A percentile compares a stretch with the other conserved stretches of the same genome.
Conservation (phyloP, 306 rosid genomes). For the Castanea crenata region DNA sequence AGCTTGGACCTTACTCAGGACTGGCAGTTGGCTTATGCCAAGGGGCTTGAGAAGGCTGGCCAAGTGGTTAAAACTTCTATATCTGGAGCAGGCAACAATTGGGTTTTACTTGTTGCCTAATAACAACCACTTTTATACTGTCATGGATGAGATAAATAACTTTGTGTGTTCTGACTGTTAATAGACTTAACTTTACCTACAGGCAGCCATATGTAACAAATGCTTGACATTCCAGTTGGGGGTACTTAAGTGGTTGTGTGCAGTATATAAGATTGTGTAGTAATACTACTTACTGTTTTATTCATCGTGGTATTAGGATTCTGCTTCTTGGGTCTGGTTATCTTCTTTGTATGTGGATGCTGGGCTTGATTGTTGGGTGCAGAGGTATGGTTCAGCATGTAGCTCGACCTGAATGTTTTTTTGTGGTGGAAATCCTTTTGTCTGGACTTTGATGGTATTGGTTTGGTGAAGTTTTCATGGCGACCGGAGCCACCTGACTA, state of each 20-base stretch:
- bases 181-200: conserved; percentile 53
- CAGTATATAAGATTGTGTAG: conserved; percentile 67
- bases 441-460: conserved; percentile 30
- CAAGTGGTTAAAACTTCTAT: conserved; percentile 68
- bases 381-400: conserved; percentile 46
- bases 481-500: conserved; percentile 39
- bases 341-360: conserved; percentile 22
- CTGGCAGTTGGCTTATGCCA: conserved; percentile 89
- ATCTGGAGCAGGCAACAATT: conserved; percentile 79
- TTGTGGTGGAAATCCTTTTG: conserved; percentile 32
- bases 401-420: conserved; percentile 44
- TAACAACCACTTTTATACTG: conserved; percentile 72
- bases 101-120: conserved; percentile 95
- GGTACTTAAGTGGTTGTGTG: conserved; percentile 28
- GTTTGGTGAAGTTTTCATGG: conserved; percentile 36
- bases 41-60: conserved; percentile 77
- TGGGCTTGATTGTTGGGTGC: conserved; percentile 27
- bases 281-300: conserved; percentile 51
- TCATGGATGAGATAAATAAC: conserved; percentile 85
- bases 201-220: conserved; percentile 44
- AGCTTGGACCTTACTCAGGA: conserved; percentile 94
- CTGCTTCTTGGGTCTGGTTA: conserved; percentile 48
- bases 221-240: conserved; percentile 26
- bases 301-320: conserved; percentile 46
- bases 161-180: conserved; percentile 71